These are phyloP conservation scores for Alternaria angustiovoidea DNA, from an alignment of 2,329 filamentous ascomycete genomes.

Conservation along the genomic window DNA sequence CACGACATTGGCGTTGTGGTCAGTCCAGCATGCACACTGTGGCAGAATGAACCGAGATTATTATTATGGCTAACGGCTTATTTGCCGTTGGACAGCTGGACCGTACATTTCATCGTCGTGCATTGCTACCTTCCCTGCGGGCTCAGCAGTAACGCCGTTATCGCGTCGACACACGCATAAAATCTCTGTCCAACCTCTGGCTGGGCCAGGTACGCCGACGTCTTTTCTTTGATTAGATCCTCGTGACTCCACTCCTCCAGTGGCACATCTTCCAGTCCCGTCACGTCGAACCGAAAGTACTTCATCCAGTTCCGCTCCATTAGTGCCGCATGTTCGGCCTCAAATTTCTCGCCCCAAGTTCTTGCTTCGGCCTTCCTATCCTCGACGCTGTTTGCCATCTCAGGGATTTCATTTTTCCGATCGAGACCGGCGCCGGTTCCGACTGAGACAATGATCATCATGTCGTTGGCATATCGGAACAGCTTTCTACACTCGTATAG, in stretches of 20 bases:
- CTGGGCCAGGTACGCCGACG: slow-evolving; percentile 34
- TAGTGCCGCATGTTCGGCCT: slow-evolving; percentile 31
- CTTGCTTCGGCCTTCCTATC: slow-evolving; percentile 31
- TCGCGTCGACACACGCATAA: slow-evolving; percentile 42
- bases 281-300: slow-evolving; percentile 45
- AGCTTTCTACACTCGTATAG: slow-evolving; percentile 44
- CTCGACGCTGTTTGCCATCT: slow-evolving; percentile 40
- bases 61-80: neutral
- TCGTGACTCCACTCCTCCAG: slow-evolving; percentile 42
- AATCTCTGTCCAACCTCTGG: slow-evolving; percentile 36
- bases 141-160: slow-evolving; percentile 32
- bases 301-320: slow-evolving; percentile 43
- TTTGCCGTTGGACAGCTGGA: neutral
- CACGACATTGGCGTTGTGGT: neutral
- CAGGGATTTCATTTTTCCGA: slow-evolving; percentile 24
- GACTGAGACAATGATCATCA: slow-evolving; percentile 43
- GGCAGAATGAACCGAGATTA: neutral
- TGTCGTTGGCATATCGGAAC: slow-evolving; percentile 42
- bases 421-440: slow-evolving; percentile 37
- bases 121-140: slow-evolving; percentile 11
- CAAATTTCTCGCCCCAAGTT: slow-evolving; percentile 32
- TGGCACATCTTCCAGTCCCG: slow-evolving; percentile 36
- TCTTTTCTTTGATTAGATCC: slow-evolving; percentile 40
- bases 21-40: neutral
- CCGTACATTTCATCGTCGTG: neutral